A percentile compares a stretch with the other conserved stretches of the same genome.
Conservation (phyloP, 257 asterid genomes). For the Ocimum tenuiflorum region DNA sequence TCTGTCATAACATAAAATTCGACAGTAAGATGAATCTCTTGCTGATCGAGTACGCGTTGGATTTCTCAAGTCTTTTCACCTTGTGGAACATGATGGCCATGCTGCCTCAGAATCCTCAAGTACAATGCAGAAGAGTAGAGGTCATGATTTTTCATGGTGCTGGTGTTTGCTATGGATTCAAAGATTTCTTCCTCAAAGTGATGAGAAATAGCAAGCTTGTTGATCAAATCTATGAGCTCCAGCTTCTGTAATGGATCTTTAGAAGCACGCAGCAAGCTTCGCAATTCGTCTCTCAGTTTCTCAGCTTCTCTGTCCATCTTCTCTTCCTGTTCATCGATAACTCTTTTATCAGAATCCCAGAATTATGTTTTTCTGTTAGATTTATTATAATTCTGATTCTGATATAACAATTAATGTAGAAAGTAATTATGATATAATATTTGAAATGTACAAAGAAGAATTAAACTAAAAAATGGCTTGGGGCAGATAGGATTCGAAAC, state of each 20-base stretch:
- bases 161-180: background rate
- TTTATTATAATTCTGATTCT: no score
- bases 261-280: background rate
- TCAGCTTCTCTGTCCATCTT: constrained; percentile 23
- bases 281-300: constrained; percentile 33
- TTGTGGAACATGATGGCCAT: constrained; percentile 45
- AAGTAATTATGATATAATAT: no score
- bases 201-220: constrained; percentile 31
- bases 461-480: no score
- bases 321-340: constrained; percentile 29
- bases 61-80: constrained; percentile 18
- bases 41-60: no score
- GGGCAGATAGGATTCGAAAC: no score
- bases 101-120: constrained; percentile 47
- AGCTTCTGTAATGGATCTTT: constrained; percentile 26
- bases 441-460: no score
- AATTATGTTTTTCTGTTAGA: no score
- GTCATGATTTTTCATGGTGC: background rate
- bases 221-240: constrained; percentile 35
- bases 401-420: no score
- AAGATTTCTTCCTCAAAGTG: constrained; percentile 37
- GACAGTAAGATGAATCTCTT: background rate
- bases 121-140: constrained; percentile 30
- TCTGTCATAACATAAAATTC: constrained; percentile 17
- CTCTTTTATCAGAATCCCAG: background rate